Evolutionary conservation across 192 early-diverging fungal species (phyloP).

Genomic region (Mortierella hygrophila): DNA sequence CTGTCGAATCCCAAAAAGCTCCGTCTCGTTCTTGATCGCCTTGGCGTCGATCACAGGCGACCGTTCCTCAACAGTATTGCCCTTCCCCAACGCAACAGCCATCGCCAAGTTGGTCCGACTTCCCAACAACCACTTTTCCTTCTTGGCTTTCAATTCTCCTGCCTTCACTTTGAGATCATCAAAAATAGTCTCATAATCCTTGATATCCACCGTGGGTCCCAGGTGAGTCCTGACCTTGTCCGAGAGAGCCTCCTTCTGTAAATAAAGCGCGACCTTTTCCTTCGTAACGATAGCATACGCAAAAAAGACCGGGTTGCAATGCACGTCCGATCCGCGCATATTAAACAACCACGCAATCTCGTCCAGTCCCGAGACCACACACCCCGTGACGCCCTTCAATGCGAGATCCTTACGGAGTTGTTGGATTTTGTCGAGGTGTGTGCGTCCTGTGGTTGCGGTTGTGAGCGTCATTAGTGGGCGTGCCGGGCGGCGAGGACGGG

Average conservation of each 20-base stretch:
- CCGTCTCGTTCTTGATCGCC: conserved; percentile 92
- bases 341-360: conserved; percentile 99
- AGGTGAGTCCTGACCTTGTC: conserved; percentile 72
- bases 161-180: conserved; percentile 68
- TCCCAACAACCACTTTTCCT: conserved; percentile 33
- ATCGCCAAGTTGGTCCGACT: conserved; percentile 34
- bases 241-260: conserved; percentile 79
- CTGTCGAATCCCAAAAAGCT: conserved; percentile 92
- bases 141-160: conserved; percentile 18
- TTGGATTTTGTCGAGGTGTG: conserved; percentile 75
- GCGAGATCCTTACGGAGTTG: conserved; percentile 76
- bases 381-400: conserved; percentile 73
- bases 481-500: conserved; percentile 77
- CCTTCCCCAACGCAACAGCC: conserved; percentile 26
- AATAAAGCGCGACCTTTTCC: conserved; percentile 75
- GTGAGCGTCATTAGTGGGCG: conserved; percentile 28
- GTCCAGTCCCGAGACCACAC: conserved; percentile 89
- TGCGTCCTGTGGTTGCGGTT: conserved; percentile 24
- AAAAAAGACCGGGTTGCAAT: conserved; percentile 97
- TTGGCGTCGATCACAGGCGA: conserved; percentile 87
- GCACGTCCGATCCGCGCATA: conserved; percentile 95
- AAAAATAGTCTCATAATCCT: conserved; percentile 83
- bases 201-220: conserved; percentile 66
- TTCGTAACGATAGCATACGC: conserved; percentile 87
- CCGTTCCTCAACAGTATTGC: conserved; percentile 61